These are phyloP conservation scores for Suillus occidentalis DNA, from an alignment of 768 basidiomycete genomes.

Conservation along the genomic window DNA sequence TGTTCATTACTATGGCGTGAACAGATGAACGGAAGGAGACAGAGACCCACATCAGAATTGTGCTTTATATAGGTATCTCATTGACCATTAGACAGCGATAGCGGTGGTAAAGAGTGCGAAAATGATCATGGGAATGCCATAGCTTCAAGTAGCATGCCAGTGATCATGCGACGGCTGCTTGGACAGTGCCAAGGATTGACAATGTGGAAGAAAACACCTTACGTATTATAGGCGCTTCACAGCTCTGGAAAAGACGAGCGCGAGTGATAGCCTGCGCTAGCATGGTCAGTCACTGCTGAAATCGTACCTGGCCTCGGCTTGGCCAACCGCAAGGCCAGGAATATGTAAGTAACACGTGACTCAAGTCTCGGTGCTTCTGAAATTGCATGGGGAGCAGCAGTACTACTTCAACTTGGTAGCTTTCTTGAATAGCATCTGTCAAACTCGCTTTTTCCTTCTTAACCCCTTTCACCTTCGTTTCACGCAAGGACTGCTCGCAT, in stretches of 20 bases:
- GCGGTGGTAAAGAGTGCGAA: not conserved
- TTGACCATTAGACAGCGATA: not conserved
- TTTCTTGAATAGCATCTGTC: not conserved
- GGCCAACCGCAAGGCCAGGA: too few species aligned
- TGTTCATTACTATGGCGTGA: not conserved
- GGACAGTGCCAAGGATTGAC: not conserved
- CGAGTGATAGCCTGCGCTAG: not conserved
- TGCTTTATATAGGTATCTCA: slow-evolving; percentile 29
- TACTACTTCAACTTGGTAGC: not conserved
- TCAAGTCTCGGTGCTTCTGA: not conserved
- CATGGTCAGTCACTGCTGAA: not conserved
- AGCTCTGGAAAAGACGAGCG: not conserved
- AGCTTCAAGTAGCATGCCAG: not conserved
- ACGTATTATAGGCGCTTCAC: not conserved
- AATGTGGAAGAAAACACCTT: not conserved
- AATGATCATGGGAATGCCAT: slow-evolving; percentile 1
- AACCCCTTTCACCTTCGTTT: not conserved
- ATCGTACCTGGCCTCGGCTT: not conserved
- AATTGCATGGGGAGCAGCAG: not conserved
- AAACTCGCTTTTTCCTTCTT: not conserved
- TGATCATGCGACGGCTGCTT: not conserved
- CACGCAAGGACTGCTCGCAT: not conserved
- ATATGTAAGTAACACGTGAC: not conserved
- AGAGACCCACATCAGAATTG: slow-evolving; percentile 14
- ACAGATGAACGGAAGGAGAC: not conserved